Evolutionary conservation across 2,329 filamentous ascomycete genomes (phyloP).

Genomic region (Atkinsonella hypoxylon): DNA sequence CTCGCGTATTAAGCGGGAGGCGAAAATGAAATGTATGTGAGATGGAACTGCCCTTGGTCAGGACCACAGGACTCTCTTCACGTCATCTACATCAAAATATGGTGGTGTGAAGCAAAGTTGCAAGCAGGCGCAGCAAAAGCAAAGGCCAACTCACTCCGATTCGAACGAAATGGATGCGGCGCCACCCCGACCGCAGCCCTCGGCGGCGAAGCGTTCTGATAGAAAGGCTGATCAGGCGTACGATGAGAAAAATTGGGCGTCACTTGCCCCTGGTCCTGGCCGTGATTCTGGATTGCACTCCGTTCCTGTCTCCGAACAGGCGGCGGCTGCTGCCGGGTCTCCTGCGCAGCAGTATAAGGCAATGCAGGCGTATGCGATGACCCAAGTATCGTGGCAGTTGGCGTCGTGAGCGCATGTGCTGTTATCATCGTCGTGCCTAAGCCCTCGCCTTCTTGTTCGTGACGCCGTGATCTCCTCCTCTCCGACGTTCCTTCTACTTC

Average conservation of each 20-base stretch:
- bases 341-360: not conserved
- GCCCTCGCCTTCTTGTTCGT: not conserved
- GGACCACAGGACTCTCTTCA: too few species aligned
- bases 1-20: too few species aligned
- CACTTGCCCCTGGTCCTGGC: slow-evolving; percentile 6
- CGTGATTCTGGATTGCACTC: slow-evolving; percentile 5
- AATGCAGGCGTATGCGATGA: slow-evolving; percentile 1
- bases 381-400: not conserved
- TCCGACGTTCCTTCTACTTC: not conserved
- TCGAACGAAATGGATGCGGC: slow-evolving; percentile 25
- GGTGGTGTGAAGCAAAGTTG: not conserved
- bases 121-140: not conserved
- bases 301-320: slow-evolving; percentile 5
- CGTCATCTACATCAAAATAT: not conserved
- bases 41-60: too few species aligned
- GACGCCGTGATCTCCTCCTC: not conserved
- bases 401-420: not conserved
- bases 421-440: not conserved
- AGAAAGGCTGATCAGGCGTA: slow-evolving; percentile 8
- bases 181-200: slow-evolving; percentile 14
- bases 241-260: slow-evolving; percentile 10
- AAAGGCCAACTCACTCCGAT: slow-evolving; percentile 21
- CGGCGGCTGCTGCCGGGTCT: not conserved
- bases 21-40: too few species aligned
- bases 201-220: slow-evolving; percentile 9